Evolutionary conservation across 345 rosid species (phyloP).

Genomic region (Aethionema arabicum): DNA sequence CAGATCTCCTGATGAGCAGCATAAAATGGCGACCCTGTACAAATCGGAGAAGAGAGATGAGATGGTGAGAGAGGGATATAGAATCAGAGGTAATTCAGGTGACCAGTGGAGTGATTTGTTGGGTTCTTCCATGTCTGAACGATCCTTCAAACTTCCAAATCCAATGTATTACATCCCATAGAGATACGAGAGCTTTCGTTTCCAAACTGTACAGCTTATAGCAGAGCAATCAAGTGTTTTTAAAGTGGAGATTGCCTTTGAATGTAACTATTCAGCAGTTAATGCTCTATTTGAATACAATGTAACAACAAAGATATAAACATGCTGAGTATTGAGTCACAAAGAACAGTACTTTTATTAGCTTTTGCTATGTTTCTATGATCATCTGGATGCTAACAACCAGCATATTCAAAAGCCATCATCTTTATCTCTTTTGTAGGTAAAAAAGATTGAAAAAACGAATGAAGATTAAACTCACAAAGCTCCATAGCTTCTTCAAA

Average conservation of each 20-base stretch:
- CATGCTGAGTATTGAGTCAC: too few species aligned
- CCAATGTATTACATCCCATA: constrained; percentile 80
- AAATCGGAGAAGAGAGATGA: constrained; percentile 75
- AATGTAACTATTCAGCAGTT: too few species aligned
- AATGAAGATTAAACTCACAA: constrained; percentile 24
- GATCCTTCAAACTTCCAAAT: constrained; percentile 88
- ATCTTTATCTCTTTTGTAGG: constrained; percentile 12
- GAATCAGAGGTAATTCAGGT: constrained; percentile 83
- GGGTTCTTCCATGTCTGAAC: constrained; percentile 55
- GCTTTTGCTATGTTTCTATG: constrained; percentile 25
- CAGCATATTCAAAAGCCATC: not conserved
- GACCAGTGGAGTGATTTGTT: constrained; percentile 96
- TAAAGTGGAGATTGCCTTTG: too few species aligned
- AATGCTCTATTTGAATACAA: too few species aligned
- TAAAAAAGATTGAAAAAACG: constrained; percentile 4
- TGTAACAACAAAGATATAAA: too few species aligned
- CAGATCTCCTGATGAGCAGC: constrained; percentile 60
- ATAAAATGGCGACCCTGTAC: constrained; percentile 51
- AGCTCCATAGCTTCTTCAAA: constrained; percentile 21
- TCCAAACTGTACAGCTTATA: too few species aligned
- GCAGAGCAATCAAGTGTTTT: too few species aligned
- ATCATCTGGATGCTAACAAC: constrained; percentile 22
- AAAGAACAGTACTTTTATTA: constrained; percentile 25
- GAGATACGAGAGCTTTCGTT: constrained; percentile 7
- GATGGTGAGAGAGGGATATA: constrained; percentile 68